phyloP scores from a whole-genome alignment of 2,329 filamentous ascomycete genomes.

The Fusarium neocosmosporiellum region DNA sequence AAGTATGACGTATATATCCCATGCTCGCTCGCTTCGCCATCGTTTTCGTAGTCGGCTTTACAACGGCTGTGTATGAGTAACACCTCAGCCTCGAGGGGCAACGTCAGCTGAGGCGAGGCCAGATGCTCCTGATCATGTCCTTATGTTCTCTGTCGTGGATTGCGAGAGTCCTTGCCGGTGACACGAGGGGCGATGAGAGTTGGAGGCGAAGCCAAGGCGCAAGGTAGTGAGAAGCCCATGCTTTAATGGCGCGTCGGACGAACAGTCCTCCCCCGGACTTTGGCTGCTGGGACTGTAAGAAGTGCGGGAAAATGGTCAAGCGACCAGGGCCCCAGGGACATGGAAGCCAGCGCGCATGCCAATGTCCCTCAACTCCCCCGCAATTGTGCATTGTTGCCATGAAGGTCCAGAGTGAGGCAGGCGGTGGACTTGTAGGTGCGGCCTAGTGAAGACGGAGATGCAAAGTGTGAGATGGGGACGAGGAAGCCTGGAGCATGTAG shows the following conservation, averaged over 20 bases:
- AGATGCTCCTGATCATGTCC: background rate
- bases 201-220: slow-evolving; percentile 5
- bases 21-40: slow-evolving; percentile 10
- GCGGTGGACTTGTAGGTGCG: slow-evolving; percentile 13
- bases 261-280: slow-evolving; percentile 34
- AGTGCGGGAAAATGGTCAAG: slow-evolving; percentile 14
- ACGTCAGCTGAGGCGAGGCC: slow-evolving; percentile 15
- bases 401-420: slow-evolving; percentile 20
- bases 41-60: slow-evolving; percentile 27
- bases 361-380: slow-evolving; percentile 28
- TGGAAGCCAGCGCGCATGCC: background rate
- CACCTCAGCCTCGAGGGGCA: slow-evolving; percentile 19
- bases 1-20: slow-evolving; percentile 25
- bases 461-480: slow-evolving; percentile 11
- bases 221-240: slow-evolving; percentile 16
- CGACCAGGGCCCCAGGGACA: slow-evolving; percentile 6
- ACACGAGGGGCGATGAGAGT: background rate
- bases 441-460: slow-evolving; percentile 2
- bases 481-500: background rate
- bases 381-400: slow-evolving; percentile 35
- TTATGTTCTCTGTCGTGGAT: background rate
- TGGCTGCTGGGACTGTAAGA: slow-evolving; percentile 17
- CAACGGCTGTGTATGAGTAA: slow-evolving; percentile 20
- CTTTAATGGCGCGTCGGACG: slow-evolving; percentile 7
- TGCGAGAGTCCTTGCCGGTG: background rate